Evolutionary conservation across 768 basidiomycete species (phyloP), one percentile per base, ranked within the genome.

Genomic region (Leucogyrophana mollusca): DNA sequence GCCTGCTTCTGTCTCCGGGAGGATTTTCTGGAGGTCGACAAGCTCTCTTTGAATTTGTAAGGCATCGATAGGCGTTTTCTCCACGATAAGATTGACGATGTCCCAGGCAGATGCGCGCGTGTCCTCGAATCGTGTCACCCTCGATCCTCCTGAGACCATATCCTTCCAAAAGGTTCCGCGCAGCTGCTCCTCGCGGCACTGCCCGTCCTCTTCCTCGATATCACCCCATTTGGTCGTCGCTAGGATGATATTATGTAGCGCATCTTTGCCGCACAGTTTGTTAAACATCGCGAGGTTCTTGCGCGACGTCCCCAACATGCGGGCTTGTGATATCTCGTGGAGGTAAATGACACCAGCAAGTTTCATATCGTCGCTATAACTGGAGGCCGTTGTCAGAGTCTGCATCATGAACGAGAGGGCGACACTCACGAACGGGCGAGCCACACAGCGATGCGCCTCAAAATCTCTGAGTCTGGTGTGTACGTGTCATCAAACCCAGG

Each of bases 211-310:
- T 18, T 27, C 27, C 3, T 45, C 47, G 14, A 60, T 46, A 13
- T 50, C 53, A 40, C 60, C 60, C 69, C 67, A 71, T 60, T 66
- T 68, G 9, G 69, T 67, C 1, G 69, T 67, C n/a, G 58, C 59
- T 4, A 71, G 52, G 20, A 66, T 45, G 4, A 70, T 61, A 30
- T 67, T 61, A 21, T 51, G 50, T 21, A 59, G 42, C 54, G 67
- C 34, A 61, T 50, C 23, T 58, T 55, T 3, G 52, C 61, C 56
- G 23, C 56, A 57, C n/a, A 57, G 32, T 24, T 20, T 39, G 18
- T 34, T 39, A 46, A 71, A 69, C 59, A 68, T 60, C 10, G 48
- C 46, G 17, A 68, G 53, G 48, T 67, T 68, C 13, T 50, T 61
- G 11, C 49, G 48, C 2, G 61, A 52, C 3, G 58, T 50, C 13